Evolutionary conservation across 352 stramenopile species (phyloP).

Genomic region (Aphanomyces stellatus): DNA sequence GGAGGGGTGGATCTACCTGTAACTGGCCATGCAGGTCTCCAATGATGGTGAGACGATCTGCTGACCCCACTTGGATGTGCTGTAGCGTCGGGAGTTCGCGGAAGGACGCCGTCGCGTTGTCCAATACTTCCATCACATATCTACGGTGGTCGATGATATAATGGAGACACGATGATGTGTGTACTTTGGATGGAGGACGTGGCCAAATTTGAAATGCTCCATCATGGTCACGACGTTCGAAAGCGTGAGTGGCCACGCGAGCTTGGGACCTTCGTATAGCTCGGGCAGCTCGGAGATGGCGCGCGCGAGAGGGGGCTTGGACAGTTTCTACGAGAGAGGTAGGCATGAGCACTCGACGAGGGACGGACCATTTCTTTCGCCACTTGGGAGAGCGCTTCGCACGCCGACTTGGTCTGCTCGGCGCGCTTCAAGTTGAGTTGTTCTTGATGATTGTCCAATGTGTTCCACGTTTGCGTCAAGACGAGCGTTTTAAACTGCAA

Average conservation of each 20-base stretch:
- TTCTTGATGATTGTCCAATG: conserved; percentile 86
- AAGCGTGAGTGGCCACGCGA: conserved; percentile 35
- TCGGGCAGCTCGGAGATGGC: background rate
- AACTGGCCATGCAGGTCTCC: conserved; percentile 60
- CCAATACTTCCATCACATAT: conserved; percentile 33
- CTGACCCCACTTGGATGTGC: conserved; percentile 26
- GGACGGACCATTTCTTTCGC: conserved; percentile 36
- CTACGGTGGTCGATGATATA: conserved; percentile 15
- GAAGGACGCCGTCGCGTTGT: conserved; percentile 25
- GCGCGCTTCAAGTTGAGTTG: conserved; percentile 81
- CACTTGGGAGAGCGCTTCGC: conserved; percentile 65
- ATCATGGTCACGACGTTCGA: conserved; percentile 35
- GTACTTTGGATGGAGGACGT: conserved; percentile 36
- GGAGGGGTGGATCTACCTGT: too few relatives aligned
- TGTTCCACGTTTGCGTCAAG: conserved; percentile 77
- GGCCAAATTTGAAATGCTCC: conserved; percentile 37
- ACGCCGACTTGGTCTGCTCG: conserved; percentile 73
- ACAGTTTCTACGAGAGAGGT: conserved; percentile 28
- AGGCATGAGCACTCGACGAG: background rate
- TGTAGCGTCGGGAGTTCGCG: conserved; percentile 23
- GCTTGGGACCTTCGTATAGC: conserved; percentile 19
- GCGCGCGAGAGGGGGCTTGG: background rate
- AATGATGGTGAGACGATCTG: conserved; percentile 40
- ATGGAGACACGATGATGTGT: background rate
- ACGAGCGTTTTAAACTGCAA: conserved; percentile 63